These are phyloP conservation scores for Pseudopyrenochaeta lycopersici DNA, from an alignment of 2,329 filamentous ascomycete species.

Conservation along the genomic window DNA sequence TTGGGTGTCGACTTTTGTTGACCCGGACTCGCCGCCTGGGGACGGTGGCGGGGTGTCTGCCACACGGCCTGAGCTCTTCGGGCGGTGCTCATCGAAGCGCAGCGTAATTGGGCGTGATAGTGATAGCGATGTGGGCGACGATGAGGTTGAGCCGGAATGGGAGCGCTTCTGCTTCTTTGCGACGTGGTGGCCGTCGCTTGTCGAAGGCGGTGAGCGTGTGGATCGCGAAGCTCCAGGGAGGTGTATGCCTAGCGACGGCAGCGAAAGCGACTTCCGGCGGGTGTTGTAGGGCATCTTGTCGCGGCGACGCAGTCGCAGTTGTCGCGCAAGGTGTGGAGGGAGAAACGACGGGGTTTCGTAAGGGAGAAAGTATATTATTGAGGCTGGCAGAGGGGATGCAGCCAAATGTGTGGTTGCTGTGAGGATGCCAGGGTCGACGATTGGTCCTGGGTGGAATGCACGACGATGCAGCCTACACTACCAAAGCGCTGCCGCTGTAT, in stretches of 20 bases:
- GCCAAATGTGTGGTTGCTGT: conserved; percentile 41
- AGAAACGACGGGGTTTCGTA: conserved; percentile 6
- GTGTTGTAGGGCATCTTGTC: conserved; percentile 90
- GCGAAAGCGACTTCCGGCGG: conserved; percentile 91
- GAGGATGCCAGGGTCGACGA: conserved; percentile 41
- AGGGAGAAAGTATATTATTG: conserved; percentile 33
- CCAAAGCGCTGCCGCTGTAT: conserved; percentile 33
- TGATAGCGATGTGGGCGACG: conserved; percentile 55
- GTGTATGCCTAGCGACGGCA: conserved; percentile 92
- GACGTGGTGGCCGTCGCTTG: conserved; percentile 65
- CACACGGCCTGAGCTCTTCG: conserved; percentile 54
- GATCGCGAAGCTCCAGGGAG: conserved; percentile 66
- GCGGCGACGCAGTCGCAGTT: conserved; percentile 16
- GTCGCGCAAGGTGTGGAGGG: conserved; percentile 10
- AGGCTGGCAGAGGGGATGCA: conserved; percentile 35
- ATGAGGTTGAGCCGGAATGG: conserved; percentile 63
- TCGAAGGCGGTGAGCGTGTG: conserved; percentile 63
- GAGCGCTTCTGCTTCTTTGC: conserved; percentile 77
- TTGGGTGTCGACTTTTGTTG: conserved; percentile 75
- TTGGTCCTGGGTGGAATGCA: conserved; percentile 47
- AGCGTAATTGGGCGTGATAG: conserved; percentile 56
- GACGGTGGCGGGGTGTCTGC: conserved; percentile 83
- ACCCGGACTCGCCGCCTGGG: conserved; percentile 62
- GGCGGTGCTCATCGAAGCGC: conserved; percentile 57
- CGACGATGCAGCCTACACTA: conserved; percentile 38